These are phyloP conservation scores for Ichthyophthirius multifiliis DNA, from an alignment of 169 alveolate species.

Conservation along the genomic window DNA sequence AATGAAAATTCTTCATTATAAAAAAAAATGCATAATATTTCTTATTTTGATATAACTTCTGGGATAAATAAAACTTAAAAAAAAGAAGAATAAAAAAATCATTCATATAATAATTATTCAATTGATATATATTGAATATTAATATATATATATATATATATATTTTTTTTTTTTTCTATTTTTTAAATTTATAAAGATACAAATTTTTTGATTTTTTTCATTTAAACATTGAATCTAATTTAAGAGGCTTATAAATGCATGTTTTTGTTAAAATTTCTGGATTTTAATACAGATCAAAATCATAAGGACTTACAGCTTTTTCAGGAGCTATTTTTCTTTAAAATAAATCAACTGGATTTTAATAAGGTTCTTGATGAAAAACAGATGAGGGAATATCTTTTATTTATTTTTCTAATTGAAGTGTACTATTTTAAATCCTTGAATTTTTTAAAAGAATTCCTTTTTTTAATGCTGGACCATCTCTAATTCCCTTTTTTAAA, in stretches of 20 bases:
- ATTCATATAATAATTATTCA: too few species aligned
- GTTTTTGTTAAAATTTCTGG: slow-evolving; percentile 21
- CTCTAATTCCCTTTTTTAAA: not conserved
- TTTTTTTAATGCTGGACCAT: slow-evolving; percentile 4
- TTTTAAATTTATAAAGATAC: too few species aligned
- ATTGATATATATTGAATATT: too few species aligned
- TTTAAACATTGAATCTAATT: not conserved
- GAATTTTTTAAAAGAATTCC: slow-evolving; percentile 7
- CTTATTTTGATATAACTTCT: too few species aligned
- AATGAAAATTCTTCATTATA: too few species aligned
- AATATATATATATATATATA: too few species aligned
- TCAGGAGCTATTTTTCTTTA: not conserved
- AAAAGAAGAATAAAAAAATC: too few species aligned
- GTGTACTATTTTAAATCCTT: not conserved
- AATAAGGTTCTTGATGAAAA: not conserved
- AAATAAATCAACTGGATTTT: not conserved
- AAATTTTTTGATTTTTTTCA: not conserved
- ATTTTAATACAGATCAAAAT: not conserved
- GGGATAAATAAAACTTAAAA: too few species aligned
- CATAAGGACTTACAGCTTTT: not conserved
- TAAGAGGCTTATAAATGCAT: not conserved
- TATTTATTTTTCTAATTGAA: not conserved
- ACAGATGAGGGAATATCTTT: not conserved
- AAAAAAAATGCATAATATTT: too few species aligned
- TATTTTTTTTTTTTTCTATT: too few species aligned